Evolutionary conservation across 192 early-diverging fungal species (phyloP).

Genomic region (Dissophora ornata): DNA sequence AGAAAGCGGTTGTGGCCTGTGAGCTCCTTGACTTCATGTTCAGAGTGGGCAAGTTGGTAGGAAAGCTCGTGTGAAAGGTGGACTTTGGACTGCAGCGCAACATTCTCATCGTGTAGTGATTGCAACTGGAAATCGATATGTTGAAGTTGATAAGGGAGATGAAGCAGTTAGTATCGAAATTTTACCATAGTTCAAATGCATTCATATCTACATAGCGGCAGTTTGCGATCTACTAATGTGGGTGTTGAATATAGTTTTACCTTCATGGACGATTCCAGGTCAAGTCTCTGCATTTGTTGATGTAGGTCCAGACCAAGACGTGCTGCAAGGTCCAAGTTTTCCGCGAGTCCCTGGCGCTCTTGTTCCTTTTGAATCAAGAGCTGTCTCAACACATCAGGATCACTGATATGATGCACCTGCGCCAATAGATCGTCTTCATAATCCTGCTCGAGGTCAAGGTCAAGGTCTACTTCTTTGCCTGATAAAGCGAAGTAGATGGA

Average conservation of each 20-base stretch:
- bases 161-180: too few relatives aligned
- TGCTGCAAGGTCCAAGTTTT: conserved; percentile 68
- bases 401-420: conserved; percentile 60
- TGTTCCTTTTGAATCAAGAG: conserved; percentile 69
- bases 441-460: not conserved
- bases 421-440: conserved; percentile 34
- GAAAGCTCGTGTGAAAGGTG: conserved; percentile 46
- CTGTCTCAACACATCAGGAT: conserved; percentile 56
- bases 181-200: too few relatives aligned
- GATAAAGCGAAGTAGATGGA: conserved; percentile 6
- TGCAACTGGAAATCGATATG: conserved; percentile 27
- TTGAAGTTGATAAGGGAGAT: not conserved
- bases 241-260: too few relatives aligned
- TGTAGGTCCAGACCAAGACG: conserved; percentile 70
- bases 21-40: conserved; percentile 52
- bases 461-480: conserved; percentile 33
- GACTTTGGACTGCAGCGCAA: conserved; percentile 46
- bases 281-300: conserved; percentile 59
- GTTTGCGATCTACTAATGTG: too few relatives aligned
- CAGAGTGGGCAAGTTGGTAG: conserved; percentile 43
- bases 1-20: conserved; percentile 62
- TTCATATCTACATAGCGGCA: too few relatives aligned
- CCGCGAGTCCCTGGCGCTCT: conserved; percentile 61
- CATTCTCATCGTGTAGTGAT: conserved; percentile 54
- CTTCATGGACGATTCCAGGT: conserved; percentile 48